Percentiles rank a stretch among this genome's conserved stretches.
These are phyloP conservation scores for Cryphonectria parasitica DNA, from an alignment of 2,329 filamentous ascomycete genomes.

Conservation along the genomic window DNA sequence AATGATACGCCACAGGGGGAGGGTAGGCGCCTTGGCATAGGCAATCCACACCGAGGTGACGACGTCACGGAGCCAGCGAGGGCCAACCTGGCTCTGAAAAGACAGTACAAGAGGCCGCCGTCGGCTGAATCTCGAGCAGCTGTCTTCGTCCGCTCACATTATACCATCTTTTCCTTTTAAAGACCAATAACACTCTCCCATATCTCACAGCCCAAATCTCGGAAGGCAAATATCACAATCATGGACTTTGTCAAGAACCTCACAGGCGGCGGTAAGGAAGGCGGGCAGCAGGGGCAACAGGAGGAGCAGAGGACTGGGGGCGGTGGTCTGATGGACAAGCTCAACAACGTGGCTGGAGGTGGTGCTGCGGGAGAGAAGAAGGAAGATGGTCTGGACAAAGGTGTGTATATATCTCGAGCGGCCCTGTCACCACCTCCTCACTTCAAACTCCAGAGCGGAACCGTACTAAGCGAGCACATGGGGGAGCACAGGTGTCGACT, in stretches of 20 bases:
- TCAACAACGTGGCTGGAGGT: constrained; percentile 74
- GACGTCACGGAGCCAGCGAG: constrained; percentile 22
- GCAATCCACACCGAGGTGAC: constrained; percentile 19
- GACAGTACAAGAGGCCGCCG: constrained; percentile 6
- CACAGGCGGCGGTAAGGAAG: constrained; percentile 45
- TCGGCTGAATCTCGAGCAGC: not conserved
- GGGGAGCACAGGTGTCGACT: constrained; percentile 67
- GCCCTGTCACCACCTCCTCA: not conserved
- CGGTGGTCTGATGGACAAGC: constrained; percentile 69
- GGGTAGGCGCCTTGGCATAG: not conserved
- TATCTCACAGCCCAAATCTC: not conserved
- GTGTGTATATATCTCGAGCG: constrained; percentile 45
- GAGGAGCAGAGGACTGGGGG: constrained; percentile 50
- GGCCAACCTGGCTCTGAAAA: constrained; percentile 9
- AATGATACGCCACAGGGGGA: not conserved
- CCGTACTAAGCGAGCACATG: constrained; percentile 19
- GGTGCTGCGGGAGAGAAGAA: constrained; percentile 78
- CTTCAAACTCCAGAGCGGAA: not conserved
- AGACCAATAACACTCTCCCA: not conserved
- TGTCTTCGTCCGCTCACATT: not conserved
- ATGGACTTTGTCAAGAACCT: constrained; percentile 63
- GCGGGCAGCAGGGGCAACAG: constrained; percentile 32
- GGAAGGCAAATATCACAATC: constrained; percentile 27
- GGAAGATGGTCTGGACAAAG: constrained; percentile 82
- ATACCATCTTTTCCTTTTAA: not conserved